Base-by-base conservation (phyloP, 148 eudicot genomes). In the Camellia japonica region DNA sequence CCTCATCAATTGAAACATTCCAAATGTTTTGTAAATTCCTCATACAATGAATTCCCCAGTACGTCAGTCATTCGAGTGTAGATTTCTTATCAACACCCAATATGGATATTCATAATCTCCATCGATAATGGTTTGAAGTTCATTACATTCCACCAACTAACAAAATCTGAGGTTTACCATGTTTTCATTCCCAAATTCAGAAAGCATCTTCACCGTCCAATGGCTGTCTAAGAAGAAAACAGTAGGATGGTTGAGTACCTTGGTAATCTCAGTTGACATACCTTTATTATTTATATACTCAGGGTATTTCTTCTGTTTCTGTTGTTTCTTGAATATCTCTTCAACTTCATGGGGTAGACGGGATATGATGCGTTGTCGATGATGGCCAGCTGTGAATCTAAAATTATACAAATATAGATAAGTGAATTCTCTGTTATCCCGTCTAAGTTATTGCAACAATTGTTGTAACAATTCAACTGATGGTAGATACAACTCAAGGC, bases 11-110 rank as follows among this genome's bases (percentile, higher is more conserved):
- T 63, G 19, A 70, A 0, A 59, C 79, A 10, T 64, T 75, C 9
- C 68, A 75, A 61, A 75, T 75, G 54, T 55, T 75, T 20, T 47
- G 42, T 54, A 75, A 38, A 62, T 60, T 75, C 68, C 42, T 75
- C 78, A 68, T 68, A 51, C 15, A 68, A 19, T 44, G 20, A 42
- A 68, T 42, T 14, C 46, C 6, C 49, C 14, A 68, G 2, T 42
- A 41, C 71, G 42, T 23, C 0, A 23, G 30, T 23, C 30, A 0
- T 23, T 23, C 30, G 30, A 23, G 0, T 23, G 30, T 23, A 23
- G 30, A 0, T 23, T 23, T 23, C 30, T 23, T 23, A 23, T 23
- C 30, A 23, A 23, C 30, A 23, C 30, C 30, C 30, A 23, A 23
- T 23, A 23, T 23, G 0, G 0, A 23, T 63, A 38, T 63, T 20